Conservation (phyloP, 2,329 filamentous ascomycete species). For the Amylocarpus encephaloides region DNA sequence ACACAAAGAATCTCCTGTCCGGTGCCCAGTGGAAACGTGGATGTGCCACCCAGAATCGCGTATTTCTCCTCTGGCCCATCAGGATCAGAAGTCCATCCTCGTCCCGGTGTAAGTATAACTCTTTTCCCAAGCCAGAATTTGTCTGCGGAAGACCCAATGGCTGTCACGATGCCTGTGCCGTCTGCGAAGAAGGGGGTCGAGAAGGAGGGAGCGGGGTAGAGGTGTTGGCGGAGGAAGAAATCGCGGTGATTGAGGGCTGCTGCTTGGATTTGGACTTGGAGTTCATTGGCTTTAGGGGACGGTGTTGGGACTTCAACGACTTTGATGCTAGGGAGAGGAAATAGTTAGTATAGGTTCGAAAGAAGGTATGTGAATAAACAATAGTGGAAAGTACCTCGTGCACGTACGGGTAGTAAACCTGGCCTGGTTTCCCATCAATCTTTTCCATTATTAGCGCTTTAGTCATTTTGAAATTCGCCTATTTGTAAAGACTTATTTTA, state of each 20-base stretch:
- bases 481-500: neutral
- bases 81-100: conserved; percentile 66
- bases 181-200: conserved; percentile 74
- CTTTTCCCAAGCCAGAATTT: conserved; percentile 54
- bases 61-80: conserved; percentile 68
- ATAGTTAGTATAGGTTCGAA: conserved; percentile 41
- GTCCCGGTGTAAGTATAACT: conserved; percentile 72
- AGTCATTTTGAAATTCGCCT: conserved; percentile 41
- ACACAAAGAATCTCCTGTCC: conserved; percentile 68
- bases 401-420: conserved; percentile 72
- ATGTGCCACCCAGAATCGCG: conserved; percentile 64
- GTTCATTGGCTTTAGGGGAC: conserved; percentile 56
- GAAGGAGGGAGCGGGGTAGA: conserved; percentile 83
- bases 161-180: conserved; percentile 68
- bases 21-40: conserved; percentile 58
- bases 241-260: conserved; percentile 92
- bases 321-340: conserved; percentile 37
- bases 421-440: conserved; percentile 73
- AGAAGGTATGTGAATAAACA: conserved; percentile 1
- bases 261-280: conserved; percentile 70
- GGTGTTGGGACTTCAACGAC: conserved; percentile 58
- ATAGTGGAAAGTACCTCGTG: conserved; percentile 20
- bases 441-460: conserved; percentile 44
- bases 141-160: conserved; percentile 48
- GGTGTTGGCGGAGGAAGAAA: conserved; percentile 85